Base-by-base conservation (phyloP, 1,284 basidiomycete species). In the Rhodotorula sp. region DNA sequence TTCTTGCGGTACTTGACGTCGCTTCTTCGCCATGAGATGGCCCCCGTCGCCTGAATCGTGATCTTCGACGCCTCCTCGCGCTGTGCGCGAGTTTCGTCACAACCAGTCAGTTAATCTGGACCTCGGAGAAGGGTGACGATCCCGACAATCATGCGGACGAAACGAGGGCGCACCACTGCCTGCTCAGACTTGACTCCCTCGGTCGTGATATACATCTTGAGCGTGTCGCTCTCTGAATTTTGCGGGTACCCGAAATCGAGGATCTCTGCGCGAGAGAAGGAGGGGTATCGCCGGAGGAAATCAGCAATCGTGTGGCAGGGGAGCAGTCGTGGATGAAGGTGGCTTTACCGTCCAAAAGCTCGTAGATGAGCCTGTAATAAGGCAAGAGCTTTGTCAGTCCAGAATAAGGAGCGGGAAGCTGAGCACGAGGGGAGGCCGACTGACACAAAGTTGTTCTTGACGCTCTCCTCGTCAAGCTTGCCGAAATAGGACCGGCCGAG, bases 211-310 rank as follows among this genome's bases (percentile, higher is more conserved):
- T 97, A 97, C 79, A 92, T 91, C 84, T 99, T 99, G 59, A 99
- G 85, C 7, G 96, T 97, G 81, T 98, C 95, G 60, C 91, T 93
- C 82, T 99, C 96, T 76, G 93, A 96, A 81, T 97, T 99, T 82
- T 99, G 97, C n/a, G 96, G 96, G 83, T 96, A 99, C 56, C 97
- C 96, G 83, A 98, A 99, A 83, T 99, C 96, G 80, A 93, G 89
- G 81, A 98, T 97, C 83, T 99, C 95, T 97, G 81, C 1, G 20
- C 34, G 39, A 26, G 43, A 15, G 21, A 43, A 43, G 12, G 12
- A 14, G 39, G 39, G 39, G 12, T 43, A 14, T 43, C 39, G 39
- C 39, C 39, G 39, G 43, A 26, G 6, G 12, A 0, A 43, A 31
- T 58, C 57, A 58, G 68, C n/a, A 20, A 14, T 34, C 8, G 21